Conservation (phyloP, 164 flowering plant genomes). For the Kingdonia uniflora region DNA sequence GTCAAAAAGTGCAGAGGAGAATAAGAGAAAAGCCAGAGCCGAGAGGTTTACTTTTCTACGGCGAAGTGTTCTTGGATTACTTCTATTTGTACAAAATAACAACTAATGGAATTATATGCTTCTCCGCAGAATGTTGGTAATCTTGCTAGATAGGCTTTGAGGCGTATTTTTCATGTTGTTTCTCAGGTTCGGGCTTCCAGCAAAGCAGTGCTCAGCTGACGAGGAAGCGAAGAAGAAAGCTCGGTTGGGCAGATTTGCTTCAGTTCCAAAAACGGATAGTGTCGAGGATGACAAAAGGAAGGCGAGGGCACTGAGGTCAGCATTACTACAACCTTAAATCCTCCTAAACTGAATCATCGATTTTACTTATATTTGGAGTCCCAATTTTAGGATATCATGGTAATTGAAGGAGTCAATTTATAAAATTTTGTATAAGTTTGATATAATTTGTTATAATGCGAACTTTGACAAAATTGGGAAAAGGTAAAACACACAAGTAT, state of each 20-base stretch:
- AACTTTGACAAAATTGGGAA: too few species aligned
- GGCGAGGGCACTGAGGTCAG: slow-evolving; percentile 78
- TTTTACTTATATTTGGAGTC: neutral
- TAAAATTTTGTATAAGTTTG: too few species aligned
- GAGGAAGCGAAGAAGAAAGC: slow-evolving; percentile 92
- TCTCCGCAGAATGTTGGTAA: neutral
- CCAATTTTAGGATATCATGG: too few species aligned
- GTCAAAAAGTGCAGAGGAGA: slow-evolving; percentile 48
- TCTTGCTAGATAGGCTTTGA: slow-evolving; percentile 2
- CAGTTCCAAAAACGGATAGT: slow-evolving; percentile 38
- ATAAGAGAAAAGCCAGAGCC: slow-evolving; percentile 90
- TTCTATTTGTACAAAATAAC: too few species aligned
- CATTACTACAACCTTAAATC: slow-evolving; percentile 1
- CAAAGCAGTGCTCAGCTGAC: slow-evolving; percentile 23
- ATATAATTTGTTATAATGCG: too few species aligned
- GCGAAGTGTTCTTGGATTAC: too few species aligned
- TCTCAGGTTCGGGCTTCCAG: slow-evolving; percentile 63
- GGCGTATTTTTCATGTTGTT: slow-evolving; percentile 2
- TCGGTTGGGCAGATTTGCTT: slow-evolving; percentile 65
- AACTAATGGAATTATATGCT: too few species aligned
- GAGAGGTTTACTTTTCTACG: slow-evolving; percentile 57
- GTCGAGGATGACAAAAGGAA: slow-evolving; percentile 83
- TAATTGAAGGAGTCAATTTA: too few species aligned
- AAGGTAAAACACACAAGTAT: too few species aligned
- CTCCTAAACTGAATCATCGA: neutral